Evolutionary conservation across 345 rosid species (phyloP).

Genomic region (Brassica incana): DNA sequence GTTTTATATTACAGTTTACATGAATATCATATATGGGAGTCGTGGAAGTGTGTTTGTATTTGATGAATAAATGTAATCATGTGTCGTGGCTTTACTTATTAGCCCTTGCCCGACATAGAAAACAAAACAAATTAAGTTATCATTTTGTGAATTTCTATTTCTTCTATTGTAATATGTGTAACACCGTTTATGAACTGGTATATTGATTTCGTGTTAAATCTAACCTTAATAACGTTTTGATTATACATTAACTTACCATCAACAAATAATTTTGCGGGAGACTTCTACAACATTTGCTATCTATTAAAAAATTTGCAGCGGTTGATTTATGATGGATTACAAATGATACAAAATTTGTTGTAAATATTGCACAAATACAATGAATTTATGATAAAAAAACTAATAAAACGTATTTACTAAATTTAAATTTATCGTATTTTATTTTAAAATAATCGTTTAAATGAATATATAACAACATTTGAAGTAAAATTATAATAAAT

Average conservation of each 20-base stretch:
- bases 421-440: neutral
- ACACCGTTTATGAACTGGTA: neutral
- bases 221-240: neutral
- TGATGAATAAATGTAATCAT: constrained; percentile 25
- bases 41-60: constrained; percentile 3
- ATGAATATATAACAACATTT: neutral
- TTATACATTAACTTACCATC: neutral
- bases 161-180: neutral
- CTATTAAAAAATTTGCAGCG: neutral
- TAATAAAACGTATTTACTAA: too few species aligned
- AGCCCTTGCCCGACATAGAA: constrained; percentile 6
- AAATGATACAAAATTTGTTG: neutral
- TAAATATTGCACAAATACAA: neutral
- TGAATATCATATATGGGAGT: constrained; percentile 20
- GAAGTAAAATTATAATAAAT: neutral
- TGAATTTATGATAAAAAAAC: neutral
- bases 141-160: neutral
- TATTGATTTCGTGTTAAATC: neutral
- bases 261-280: neutral
- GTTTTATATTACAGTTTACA: constrained; percentile 27
- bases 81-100: constrained; percentile 26
- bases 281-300: neutral
- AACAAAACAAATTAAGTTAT: neutral
- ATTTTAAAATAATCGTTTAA: neutral
- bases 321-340: neutral